phyloP scores from a whole-genome alignment of 1,284 basidiomycete species.

The Ceratobasidium sp. region DNA sequence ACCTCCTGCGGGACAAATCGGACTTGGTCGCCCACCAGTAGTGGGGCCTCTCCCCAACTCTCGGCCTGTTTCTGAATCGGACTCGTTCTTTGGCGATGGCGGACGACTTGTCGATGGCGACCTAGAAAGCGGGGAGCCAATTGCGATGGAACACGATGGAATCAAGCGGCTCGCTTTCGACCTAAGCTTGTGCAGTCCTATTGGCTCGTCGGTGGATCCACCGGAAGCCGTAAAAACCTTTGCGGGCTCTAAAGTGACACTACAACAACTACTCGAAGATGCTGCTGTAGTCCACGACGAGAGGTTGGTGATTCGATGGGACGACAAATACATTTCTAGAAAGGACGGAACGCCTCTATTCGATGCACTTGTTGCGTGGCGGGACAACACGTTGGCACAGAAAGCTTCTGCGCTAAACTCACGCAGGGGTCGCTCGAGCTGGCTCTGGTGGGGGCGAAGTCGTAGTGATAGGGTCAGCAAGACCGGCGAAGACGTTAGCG shows the following conservation, averaged over 20 bases:
- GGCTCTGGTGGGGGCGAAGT: constrained; percentile 40
- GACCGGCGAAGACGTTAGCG: constrained; percentile 54
- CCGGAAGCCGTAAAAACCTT: constrained; percentile 60
- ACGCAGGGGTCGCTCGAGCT: constrained; percentile 46
- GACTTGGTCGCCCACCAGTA: constrained; percentile 14
- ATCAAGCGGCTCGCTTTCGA: constrained; percentile 65
- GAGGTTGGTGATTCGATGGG: constrained; percentile 72
- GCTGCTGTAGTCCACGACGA: constrained; percentile 65
- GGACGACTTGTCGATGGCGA: constrained; percentile 64
- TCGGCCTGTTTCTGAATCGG: constrained; percentile 43
- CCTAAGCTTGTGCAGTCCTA: constrained; percentile 60
- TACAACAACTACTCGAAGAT: constrained; percentile 65
- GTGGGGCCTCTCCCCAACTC: constrained; percentile 54
- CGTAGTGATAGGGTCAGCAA: constrained; percentile 51
- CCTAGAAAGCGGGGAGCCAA: constrained; percentile 28
- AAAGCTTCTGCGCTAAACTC: constrained; percentile 49
- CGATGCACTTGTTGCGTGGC: constrained; percentile 70
- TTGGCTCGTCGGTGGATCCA: constrained; percentile 44
- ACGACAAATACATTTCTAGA: constrained; percentile 70
- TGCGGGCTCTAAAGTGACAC: constrained; percentile 65
- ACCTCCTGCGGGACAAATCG: constrained; percentile 16
- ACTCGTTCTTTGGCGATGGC: constrained; percentile 59
- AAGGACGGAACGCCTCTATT: constrained; percentile 72
- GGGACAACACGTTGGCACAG: constrained; percentile 61
- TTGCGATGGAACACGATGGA: constrained; percentile 53